Base-by-base conservation (phyloP, 768 basidiomycete genomes). In the Phylloporus scabripes region DNA sequence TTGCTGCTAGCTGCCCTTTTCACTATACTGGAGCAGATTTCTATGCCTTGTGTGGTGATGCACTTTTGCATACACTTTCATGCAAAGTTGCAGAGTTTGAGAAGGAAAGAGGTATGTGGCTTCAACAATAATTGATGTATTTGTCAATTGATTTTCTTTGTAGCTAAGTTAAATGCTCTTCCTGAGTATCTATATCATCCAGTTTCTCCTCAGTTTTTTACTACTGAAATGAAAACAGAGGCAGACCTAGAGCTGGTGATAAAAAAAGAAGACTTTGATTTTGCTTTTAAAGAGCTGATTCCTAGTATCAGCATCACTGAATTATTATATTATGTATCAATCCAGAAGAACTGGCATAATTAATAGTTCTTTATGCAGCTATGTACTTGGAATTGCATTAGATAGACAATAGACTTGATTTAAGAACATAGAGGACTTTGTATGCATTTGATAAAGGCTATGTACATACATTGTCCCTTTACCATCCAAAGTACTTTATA, bases 11-110 rank as follows among this genome's bases (percentile, higher is more conserved):
- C 29, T 98, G 94, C 53, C 85, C 92, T 0, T 91, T 94, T 74
- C 92, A 93, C 63, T 93, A 86, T 62, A 98, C 96, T 2, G 96
- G 96, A 38, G 96, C 96, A 36, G 96, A 99, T 65, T 93, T 98
- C 54, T 98, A 99, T 71, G 96, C 96, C 0, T 72, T 99, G 8
- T 98, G 96, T 66, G 88, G 92, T 5, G 95, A 99, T 67, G 94
- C 96, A 1, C 82, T 99, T 78, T 74, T 99, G 49, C 88, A 89
- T 64, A 92, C 96, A 9, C 95, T 99, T 84, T 83, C 91, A 18
- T 73, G 88, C 32, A 92, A 86, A 56, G 94, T 96, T 0, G 77
- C 80, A 52, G 78, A 77, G 43, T 71, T 98, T 12, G 95, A 98
- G 51, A 63, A 60, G 7, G 83, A 79, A 57, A 85, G 98, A 42